phyloP scores from a whole-genome alignment of 441 rosid genomes.

The Populus hybrid region DNA sequence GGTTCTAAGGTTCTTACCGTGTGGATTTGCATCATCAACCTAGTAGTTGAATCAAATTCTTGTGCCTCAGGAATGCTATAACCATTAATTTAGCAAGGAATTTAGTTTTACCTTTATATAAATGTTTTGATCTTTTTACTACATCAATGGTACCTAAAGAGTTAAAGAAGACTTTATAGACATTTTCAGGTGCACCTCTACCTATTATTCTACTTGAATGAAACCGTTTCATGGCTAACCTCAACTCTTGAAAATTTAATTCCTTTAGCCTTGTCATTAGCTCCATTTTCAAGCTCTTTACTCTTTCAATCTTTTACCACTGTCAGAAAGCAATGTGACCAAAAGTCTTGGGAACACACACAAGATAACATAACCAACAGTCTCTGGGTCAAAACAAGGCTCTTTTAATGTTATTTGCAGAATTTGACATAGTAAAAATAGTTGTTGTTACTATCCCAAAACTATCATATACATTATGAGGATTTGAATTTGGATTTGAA shows the following conservation, averaged over 20 bases:
- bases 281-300: conserved; percentile 47
- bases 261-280: conserved; percentile 47
- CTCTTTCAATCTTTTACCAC: conserved; percentile 39
- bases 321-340: conserved; percentile 48
- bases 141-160: conserved; percentile 48
- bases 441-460: not conserved
- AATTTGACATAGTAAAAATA: not conserved
- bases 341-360: conserved; percentile 42
- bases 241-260: conserved; percentile 57
- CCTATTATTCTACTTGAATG: conserved; percentile 60
- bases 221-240: conserved; percentile 56
- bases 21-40: conserved; percentile 44
- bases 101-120: conserved; percentile 64
- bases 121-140: conserved; percentile 60
- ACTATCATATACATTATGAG: conserved; percentile 5
- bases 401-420: conserved; percentile 29
- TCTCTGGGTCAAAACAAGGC: conserved; percentile 54
- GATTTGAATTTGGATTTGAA: conserved; percentile 38
- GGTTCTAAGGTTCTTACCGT: too few relatives aligned
- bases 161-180: conserved; percentile 55
- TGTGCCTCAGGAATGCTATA: conserved; percentile 64
- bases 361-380: conserved; percentile 53
- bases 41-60: conserved; percentile 59
- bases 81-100: conserved; percentile 60
- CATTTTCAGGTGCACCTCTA: conserved; percentile 63